Conservation (phyloP, 257 asterid genomes). For the Prunella vulgaris region DNA sequence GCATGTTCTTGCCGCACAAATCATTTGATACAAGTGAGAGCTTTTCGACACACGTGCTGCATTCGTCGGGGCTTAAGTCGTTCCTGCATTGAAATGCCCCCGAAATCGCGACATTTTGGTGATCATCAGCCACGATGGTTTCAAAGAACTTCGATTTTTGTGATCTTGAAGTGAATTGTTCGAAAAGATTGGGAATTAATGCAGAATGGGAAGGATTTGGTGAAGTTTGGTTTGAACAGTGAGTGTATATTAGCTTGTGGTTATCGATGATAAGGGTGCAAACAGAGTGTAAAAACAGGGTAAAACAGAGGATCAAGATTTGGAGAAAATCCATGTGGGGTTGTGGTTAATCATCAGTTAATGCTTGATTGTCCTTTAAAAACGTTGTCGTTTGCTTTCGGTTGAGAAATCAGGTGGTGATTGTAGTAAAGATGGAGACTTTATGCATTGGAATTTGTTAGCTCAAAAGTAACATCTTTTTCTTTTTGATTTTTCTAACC, state of each 20-base stretch:
- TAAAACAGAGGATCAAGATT: conserved; percentile 14
- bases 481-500: conserved; percentile 27
- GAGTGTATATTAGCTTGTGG: conserved; percentile 39
- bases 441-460: not conserved
- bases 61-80: conserved; percentile 37
- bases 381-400: conserved; percentile 19
- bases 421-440: not conserved
- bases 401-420: conserved; percentile 32
- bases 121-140: conserved; percentile 42
- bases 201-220: conserved; percentile 24
- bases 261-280: conserved; percentile 21
- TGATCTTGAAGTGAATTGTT: conserved; percentile 41
- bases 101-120: conserved; percentile 28
- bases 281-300: conserved; percentile 17
- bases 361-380: conserved; percentile 4
- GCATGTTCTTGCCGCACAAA: conserved; percentile 37
- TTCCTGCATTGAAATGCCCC: conserved; percentile 61
- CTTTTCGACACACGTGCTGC: conserved; percentile 41
- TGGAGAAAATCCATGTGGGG: conserved; percentile 33
- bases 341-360: conserved; percentile 9
- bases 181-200: conserved; percentile 36
- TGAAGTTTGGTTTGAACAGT: conserved; percentile 41
- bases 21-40: conserved; percentile 27
- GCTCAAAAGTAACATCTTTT: not conserved
- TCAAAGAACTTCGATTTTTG: conserved; percentile 40